Conservation (phyloP, 768 basidiomycete species). For the Psilocybe tampanensis region DNA sequence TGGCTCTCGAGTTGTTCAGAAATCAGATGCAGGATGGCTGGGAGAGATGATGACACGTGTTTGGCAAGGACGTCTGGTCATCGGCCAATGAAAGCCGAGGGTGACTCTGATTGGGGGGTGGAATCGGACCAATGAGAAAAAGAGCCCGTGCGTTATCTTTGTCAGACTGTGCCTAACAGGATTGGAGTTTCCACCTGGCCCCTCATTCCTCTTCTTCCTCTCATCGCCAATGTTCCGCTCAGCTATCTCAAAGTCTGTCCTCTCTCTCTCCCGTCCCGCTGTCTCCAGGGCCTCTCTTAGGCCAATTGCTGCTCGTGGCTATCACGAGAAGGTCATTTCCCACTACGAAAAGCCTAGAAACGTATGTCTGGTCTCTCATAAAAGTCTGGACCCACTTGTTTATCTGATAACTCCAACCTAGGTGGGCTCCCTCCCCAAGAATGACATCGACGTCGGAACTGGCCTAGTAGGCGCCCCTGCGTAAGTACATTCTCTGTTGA, state of each 20-base stretch:
- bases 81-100: slow-evolving; percentile 5
- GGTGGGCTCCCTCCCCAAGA: slow-evolving; percentile 97
- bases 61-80: slow-evolving; percentile 2
- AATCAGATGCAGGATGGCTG: not conserved
- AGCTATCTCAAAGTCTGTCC: slow-evolving; percentile 51
- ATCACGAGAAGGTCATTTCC: slow-evolving; percentile 96
- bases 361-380: slow-evolving; percentile 56
- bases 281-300: slow-evolving; percentile 40
- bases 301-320: slow-evolving; percentile 66
- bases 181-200: not conserved
- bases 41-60: slow-evolving; percentile 8
- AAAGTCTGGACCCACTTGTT: slow-evolving; percentile 33
- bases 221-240: slow-evolving; percentile 72
- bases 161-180: slow-evolving; percentile 6
- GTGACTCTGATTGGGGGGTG: slow-evolving; percentile 16
- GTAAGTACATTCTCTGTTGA: slow-evolving; percentile 48
- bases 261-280: slow-evolving; percentile 47
- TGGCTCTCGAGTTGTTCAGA: no score
- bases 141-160: slow-evolving; percentile 17
- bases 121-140: slow-evolving; percentile 13
- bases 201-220: slow-evolving; percentile 17
- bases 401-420: slow-evolving; percentile 66
- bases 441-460: slow-evolving; percentile 90
- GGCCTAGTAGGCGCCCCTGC: slow-evolving; percentile 98
- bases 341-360: slow-evolving; percentile 99